These are phyloP conservation scores for Aspergillus oerlinghausenensis DNA, from an alignment of 2,329 filamentous ascomycete genomes.

Conservation along the genomic window DNA sequence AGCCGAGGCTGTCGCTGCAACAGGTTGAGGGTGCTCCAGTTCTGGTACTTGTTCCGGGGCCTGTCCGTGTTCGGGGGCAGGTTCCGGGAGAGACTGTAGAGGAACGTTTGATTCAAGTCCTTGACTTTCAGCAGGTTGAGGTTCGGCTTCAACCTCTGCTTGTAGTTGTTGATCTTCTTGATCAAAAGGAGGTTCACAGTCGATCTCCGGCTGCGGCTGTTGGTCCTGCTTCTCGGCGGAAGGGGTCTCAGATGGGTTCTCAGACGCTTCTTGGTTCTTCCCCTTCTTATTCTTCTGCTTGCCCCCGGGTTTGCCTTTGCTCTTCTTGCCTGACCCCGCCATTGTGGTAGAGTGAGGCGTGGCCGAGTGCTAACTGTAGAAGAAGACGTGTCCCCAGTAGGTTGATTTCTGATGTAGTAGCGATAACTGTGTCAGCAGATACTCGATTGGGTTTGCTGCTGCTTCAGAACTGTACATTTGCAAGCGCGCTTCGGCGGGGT, in stretches of 20 bases:
- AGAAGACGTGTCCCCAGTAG: slow-evolving; percentile 32
- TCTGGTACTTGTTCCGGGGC: slow-evolving; percentile 3
- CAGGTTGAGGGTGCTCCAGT: slow-evolving; percentile 16
- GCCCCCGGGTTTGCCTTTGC: slow-evolving; percentile 24
- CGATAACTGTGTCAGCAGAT: slow-evolving; percentile 21
- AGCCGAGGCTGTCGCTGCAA: slow-evolving; percentile 11
- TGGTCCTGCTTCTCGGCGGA: slow-evolving; percentile 18
- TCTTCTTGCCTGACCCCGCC: slow-evolving; percentile 27
- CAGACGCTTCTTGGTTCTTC: slow-evolving; percentile 27
- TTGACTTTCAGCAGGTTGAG: neutral
- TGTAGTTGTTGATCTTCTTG: slow-evolving; percentile 14
- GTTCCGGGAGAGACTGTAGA: neutral
- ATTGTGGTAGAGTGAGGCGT: slow-evolving; percentile 27
- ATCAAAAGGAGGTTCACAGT: slow-evolving; percentile 16
- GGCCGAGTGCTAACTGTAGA: slow-evolving; percentile 23
- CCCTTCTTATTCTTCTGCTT: slow-evolving; percentile 33
- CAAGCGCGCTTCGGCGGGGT: slow-evolving; percentile 21
- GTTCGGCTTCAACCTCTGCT: neutral
- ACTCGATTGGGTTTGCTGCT: slow-evolving; percentile 25
- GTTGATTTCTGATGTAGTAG: slow-evolving; percentile 14
- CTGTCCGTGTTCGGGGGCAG: neutral
- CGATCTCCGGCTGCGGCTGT: slow-evolving; percentile 8
- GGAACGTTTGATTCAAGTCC: neutral
- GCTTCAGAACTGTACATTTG: slow-evolving; percentile 29
- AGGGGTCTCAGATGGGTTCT: slow-evolving; percentile 20